A percentile compares a stretch with the other conserved stretches of the same genome.
Conservation (phyloP, 768 basidiomycete species). For the Boletus huronensis region DNA sequence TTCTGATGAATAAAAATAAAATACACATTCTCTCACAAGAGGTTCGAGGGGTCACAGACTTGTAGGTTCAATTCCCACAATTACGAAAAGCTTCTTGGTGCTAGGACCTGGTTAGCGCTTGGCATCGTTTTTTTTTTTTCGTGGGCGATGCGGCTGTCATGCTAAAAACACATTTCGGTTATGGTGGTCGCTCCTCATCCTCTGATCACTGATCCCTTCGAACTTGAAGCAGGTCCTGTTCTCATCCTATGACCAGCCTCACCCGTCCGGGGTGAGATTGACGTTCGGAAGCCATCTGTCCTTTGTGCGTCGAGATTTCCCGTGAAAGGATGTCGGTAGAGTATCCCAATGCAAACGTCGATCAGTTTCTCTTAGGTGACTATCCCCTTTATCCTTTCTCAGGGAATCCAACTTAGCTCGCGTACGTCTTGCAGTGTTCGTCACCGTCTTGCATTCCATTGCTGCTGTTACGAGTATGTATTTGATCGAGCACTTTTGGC, state of each 20-base stretch:
- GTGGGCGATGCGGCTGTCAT: neutral
- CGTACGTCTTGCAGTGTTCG: neutral
- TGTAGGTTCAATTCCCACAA: neutral
- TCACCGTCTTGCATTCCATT: slow-evolving; percentile 8
- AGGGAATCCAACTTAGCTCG: neutral
- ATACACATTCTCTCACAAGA: neutral
- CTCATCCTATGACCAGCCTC: neutral
- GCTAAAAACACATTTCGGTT: neutral
- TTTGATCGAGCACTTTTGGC: neutral
- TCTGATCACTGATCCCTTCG: neutral
- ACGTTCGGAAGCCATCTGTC: neutral
- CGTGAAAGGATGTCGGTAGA: neutral
- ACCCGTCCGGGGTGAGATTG: neutral
- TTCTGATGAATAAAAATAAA: neutral
- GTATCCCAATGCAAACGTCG: neutral
- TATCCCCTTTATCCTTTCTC: neutral
- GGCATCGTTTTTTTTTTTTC: neutral
- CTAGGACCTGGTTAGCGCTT: neutral
- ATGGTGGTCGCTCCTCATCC: neutral
- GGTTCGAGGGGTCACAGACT: neutral
- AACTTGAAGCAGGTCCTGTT: no score
- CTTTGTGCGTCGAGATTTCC: neutral
- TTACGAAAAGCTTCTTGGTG: neutral
- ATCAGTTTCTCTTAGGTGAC: slow-evolving; percentile 1
- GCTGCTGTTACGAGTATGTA: slow-evolving; percentile 7